Evolutionary conservation across 2,329 filamentous ascomycete genomes (phyloP), one percentile per base, ranked within the genome.

Genomic region (Aspergillus pseudoviridinutans): DNA sequence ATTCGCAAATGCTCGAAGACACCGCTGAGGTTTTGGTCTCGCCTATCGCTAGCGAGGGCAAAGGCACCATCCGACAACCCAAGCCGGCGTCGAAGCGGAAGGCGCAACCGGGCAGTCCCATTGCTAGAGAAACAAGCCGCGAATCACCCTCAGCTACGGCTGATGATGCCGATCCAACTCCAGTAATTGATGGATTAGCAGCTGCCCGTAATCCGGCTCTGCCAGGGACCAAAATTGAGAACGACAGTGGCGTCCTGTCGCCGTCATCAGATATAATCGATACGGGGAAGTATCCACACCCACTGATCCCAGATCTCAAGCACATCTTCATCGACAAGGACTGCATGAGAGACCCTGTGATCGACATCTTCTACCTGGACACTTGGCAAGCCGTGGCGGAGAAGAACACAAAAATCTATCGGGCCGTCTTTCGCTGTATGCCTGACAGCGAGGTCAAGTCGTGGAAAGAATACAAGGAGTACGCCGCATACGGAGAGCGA

Each of bases 331-430:
- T 99, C 27, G 86, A 91, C 61, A 90, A 92, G 66, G 90, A 97
- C 71, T 97, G 93, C 76, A 99, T 99, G 92, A 84, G 83, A 17
- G 94, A 99, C 74, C 94, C 95, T 0, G 77, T 99, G 44, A 87
- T 88, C 57, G 83, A 91, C 54, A 79, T 82, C 1, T 99, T 99
- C 75, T 90, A 91, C 71, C 85, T 94, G 49, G 90, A 96, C 61
- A 87, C 91, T 1, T 99, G 95, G 95, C 87, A 88, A 63, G 83
- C 86, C 20, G 87, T 92, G 54, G 94, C 94, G 0, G 87, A 89
- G 61, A 97, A 97, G 78, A 99, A 99, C 72, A 99, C 94, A 3
- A 93, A 92, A 71, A 84, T 99, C 50, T 99, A 90, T 77, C 89
- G 94, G 32, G 86, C 89, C 60, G 93, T 99, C 8, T 99, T 99